Evolutionary conservation across 2,329 filamentous ascomycete genomes (phyloP), one percentile per base, ranked within the genome.

Genomic region (Fusarium keratoplasticum): DNA sequence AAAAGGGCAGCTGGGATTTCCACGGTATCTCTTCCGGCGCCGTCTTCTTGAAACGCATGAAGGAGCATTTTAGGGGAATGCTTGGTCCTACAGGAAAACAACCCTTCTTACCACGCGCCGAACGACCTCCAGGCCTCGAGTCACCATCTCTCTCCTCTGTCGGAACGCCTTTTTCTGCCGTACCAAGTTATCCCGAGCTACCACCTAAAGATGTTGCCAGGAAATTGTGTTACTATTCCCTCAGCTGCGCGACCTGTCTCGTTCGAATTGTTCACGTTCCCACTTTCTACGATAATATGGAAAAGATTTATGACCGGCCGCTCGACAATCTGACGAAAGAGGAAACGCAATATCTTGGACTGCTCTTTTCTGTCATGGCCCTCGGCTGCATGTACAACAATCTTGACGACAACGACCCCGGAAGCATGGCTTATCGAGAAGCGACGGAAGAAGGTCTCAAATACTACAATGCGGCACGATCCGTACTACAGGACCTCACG

Each of bases 1-100:
- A 98, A 76, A 91, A 92, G 77, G 96, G 96, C 47, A 91, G 96
- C 77, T 97, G 95, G 91, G 95, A 98, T 82, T 99, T 98, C 78
- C 95, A 97, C 80, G 96, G 96, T 57, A 93, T 94, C 73, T 98
- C 96, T 0, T 98, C 96, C 0, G 95, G 96, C 4, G 89, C 95
- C 50, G 94, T 96, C 72, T 99, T 98, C 81, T 89, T 98, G 76
- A 90, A 91, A 73, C 91, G 94, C 64, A 92, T 99, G 89, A 93
- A 95, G 78, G 94, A 97, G 78, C 93, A 98, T 79, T 94, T 98
- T 75, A 93, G 94, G 52, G 91, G 92, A 70, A 87, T 96, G 73
- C 88, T 96, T 57, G 92, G 92, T 22, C 89, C 89, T 44, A 88
- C 91, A 55, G 87, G 89, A 72, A 86, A 89, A 77, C 83, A 89